Base-by-base conservation (phyloP, 352 stramenopile genomes). In the Phytopythium cucurbitacearum region DNA sequence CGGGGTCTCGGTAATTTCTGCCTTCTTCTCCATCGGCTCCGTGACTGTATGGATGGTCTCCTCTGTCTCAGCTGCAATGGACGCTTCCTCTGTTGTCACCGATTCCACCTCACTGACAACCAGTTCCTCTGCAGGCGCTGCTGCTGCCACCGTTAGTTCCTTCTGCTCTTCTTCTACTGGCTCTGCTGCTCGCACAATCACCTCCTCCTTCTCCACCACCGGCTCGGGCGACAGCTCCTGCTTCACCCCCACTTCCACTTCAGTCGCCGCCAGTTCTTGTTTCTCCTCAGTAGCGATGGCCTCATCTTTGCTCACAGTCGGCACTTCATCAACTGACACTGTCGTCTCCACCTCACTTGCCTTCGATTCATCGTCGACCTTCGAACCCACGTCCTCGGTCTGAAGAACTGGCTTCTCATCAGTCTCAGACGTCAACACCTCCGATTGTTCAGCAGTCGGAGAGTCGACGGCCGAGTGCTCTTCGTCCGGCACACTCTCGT, bases 401-500 rank as follows among this genome's bases (percentile, higher is more conserved):
- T 2, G 21, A 28, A 28, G 1, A 28, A 28, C 21, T 28, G 21
- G 21, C 21, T 28, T 28, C 21, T 28, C 21, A 2, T 28, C 21
- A 28, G 21, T 28, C 21, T 28, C 21, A 28, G 21, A 28, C 40
- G 34, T 55, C 36, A 34, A 12, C 28, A 37, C 36, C 46, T 35
- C 43, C 62, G 32, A 28, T 28, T 28, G 21, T 28, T 65, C 48
- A 7, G 53, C 54, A 1, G 16, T n/a, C 13, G 65, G 47, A 21
- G 69, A 56, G 28, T 61, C 50, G 35, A 71, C 52, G 8, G 49
- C 43, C 15, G 36, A 34, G 47, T 53, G 47, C 8, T 53, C 47
- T 13, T 76, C 67, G 28, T 72, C 64, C 40, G 64, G 57, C 16
- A 60, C 60, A 16, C 64, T 73, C 48, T 76, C 67, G 12, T 65